Evolutionary conservation across 2,329 filamentous ascomycete species (phyloP).

Genomic region (Penicillium sclerotiorum): DNA sequence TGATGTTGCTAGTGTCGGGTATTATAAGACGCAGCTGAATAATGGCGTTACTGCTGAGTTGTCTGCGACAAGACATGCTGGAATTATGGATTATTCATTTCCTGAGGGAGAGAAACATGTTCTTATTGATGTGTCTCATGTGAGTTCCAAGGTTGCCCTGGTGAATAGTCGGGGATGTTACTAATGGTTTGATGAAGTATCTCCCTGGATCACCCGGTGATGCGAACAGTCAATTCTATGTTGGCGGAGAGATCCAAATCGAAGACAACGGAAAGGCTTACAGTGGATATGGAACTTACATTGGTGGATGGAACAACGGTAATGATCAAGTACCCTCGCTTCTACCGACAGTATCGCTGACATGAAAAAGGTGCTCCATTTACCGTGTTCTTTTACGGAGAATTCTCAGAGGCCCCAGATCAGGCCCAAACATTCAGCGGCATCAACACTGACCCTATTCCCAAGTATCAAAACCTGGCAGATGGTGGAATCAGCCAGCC

Average conservation of each 20-base stretch:
- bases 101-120: conserved; percentile 59
- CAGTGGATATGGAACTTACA: conserved; percentile 52
- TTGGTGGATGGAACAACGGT: conserved; percentile 51
- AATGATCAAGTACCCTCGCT: not conserved
- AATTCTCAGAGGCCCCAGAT: conserved; percentile 42
- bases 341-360: conserved; percentile 1
- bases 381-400: conserved; percentile 49
- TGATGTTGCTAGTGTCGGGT: conserved; percentile 63
- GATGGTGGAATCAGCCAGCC: conserved; percentile 61
- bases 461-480: conserved; percentile 54
- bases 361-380: conserved; percentile 36
- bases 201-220: conserved; percentile 47
- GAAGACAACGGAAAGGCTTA: conserved; percentile 45
- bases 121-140: conserved; percentile 60
- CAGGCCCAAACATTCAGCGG: conserved; percentile 42
- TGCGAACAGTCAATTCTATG: conserved; percentile 45
- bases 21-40: conserved; percentile 63
- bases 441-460: conserved; percentile 38
- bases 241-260: conserved; percentile 44
- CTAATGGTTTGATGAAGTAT: conserved; percentile 40
- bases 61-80: conserved; percentile 65
- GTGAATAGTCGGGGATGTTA: not conserved
- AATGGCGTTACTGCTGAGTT: conserved; percentile 64
- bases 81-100: conserved; percentile 67
- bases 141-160: conserved; percentile 11